Base-by-base conservation (phyloP, 75 land plant species). In the Larix kaempferi region DNA sequence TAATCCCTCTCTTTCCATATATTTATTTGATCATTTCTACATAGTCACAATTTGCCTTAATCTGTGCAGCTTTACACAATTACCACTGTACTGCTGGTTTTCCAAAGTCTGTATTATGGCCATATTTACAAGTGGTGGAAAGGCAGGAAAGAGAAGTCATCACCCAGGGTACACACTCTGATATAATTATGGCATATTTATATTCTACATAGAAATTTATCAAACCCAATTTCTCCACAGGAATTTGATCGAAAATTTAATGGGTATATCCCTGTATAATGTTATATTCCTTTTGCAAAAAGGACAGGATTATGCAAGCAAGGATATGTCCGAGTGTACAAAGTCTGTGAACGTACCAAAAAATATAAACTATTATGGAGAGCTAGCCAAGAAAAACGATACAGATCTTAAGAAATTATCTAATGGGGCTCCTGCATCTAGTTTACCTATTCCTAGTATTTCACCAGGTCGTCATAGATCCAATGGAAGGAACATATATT, bases 41-140 rank as follows among this genome's bases (percentile, higher is more conserved):
- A 35, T 2, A 35, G 37, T 35, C 37, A 35, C 37, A 2, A 35
- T 35, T 35, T 35, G 3, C 37, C 3, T 35, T 35, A 2, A 35
- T 0, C 37, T 35, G 37, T 76, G 77, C 95, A 94, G 98, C 79
- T 92, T 39, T 94, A 94, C 77, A 88, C 93, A 22, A 39, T 89
- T 39, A 92, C 88, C 41, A 88, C 95, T 23, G 17, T 84, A 15
- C 44, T 94, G 76, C 83, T 94, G 56, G 74, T 83, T 14, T 49
- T 57, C 57, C 98, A 94, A 87, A 75, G 86, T 27, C 56, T 92
- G 21, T 94, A 92, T 67, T 94, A 90, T 73, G 81, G 71, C 33
- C 77, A 85, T 76, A 75, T 85, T 3, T 76, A 73, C 71, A 86
- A 63, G 77, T 73, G 67, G 22, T 22, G 80, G 60, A 83, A 76